Evolutionary conservation across 495 filamentous ascomycete species (phyloP), one percentile per base, ranked within the genome.

Genomic region (Hypomontagnella submonticulosa): DNA sequence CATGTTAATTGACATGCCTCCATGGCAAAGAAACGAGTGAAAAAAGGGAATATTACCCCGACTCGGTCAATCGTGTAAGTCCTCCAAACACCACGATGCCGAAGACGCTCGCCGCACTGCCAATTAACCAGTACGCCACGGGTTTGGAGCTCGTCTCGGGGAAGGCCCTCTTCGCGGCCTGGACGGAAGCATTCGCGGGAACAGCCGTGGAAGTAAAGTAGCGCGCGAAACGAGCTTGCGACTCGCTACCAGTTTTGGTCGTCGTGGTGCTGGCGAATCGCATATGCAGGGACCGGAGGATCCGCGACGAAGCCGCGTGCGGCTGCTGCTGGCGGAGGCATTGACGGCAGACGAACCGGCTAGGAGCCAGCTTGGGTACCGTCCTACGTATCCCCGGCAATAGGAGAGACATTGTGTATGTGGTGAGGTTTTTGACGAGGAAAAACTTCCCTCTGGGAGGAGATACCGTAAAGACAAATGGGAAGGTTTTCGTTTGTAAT

Each of bases 61-160:
- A 99, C 79, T 99, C 95, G 5, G 95, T 99, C 49, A 99, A 80
- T 51, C 95, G 82, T 20, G 95, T 99, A 53, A 99, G 80, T 1
- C 95, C 95, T 33, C 95, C 95, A 73, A 96, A 97, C 7, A 99
- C 85, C 15, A 98, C 96, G 69, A 99, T 93, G 61, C 95, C 95
- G 77, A 99, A 98, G 20, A 97, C 93, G 74, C 90, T 91, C 16
- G 84, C 90, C 0, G 95, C 93, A 67, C 93, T 97, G 54, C 88
- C 94, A 49, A 99, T 77, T 13, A 99, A 83, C 92, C 92, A 99
- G 80, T 94, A 97, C 48, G 87, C 95, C 43, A 96, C 93, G 4
- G 75, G 61, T 75, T 90, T 93, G 61, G 85, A 80, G 73, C 83
- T 91, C 10, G 84, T 85, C 57, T 90, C 81, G 4, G 93, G 93